phyloP scores from a whole-genome alignment of 2,329 filamentous ascomycete genomes.

The Colletotrichum kahawae region DNA sequence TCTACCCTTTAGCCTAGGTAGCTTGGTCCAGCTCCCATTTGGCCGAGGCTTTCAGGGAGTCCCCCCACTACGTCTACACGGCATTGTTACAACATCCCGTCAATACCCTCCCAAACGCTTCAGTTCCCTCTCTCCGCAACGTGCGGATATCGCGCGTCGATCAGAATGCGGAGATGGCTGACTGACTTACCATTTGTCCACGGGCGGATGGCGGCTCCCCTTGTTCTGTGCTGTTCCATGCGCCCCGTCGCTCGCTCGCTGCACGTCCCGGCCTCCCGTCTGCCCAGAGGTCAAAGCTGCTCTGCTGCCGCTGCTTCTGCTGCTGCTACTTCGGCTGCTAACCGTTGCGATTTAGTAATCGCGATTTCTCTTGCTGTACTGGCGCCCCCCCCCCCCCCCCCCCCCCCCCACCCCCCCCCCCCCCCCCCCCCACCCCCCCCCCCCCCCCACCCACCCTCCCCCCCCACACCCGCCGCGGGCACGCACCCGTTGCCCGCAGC shows the following conservation, averaged over 20 bases:
- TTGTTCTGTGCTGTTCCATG: not conserved
- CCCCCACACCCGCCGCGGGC: too few species aligned
- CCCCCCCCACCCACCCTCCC: too few species aligned
- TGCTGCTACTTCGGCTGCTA: not conserved
- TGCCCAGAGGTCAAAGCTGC: not conserved
- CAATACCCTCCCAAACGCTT: not conserved
- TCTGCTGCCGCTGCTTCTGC: not conserved
- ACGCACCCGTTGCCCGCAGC: too few species aligned
- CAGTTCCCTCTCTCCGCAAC: not conserved
- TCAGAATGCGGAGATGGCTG: not conserved
- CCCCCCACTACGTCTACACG: not conserved
- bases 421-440: not conserved
- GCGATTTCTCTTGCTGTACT: not conserved
- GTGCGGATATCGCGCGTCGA: not conserved
- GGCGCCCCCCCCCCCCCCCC: not conserved
- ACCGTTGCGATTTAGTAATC: not conserved
- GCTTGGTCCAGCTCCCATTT: not conserved
- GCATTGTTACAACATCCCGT: not conserved
- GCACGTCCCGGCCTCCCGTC: not conserved
- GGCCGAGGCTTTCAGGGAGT: conserved; percentile 8
- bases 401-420: not conserved
- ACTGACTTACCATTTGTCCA: not conserved
- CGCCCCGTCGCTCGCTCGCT: not conserved
- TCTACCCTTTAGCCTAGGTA: not conserved
- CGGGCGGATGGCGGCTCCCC: not conserved